These are phyloP conservation scores for Cyclocybe aegerita DNA, from an alignment of 768 basidiomycete genomes.

Conservation along the genomic window DNA sequence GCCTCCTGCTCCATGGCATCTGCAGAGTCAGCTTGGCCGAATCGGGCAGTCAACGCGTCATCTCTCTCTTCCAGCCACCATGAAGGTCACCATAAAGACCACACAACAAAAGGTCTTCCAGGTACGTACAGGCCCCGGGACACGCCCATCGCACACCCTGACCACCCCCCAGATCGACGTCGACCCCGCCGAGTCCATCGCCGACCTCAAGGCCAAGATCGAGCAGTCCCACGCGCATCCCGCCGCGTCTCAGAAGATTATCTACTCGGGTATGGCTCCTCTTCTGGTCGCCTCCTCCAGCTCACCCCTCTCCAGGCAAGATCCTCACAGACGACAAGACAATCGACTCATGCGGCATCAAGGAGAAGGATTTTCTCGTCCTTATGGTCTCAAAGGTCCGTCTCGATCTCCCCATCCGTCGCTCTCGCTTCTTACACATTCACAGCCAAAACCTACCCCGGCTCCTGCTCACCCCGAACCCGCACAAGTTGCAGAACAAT, in stretches of 20 bases:
- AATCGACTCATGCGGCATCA: slow-evolving; percentile 85
- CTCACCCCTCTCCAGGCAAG: slow-evolving; percentile 61
- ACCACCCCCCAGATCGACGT: slow-evolving; percentile 68
- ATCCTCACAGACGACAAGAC: slow-evolving; percentile 87
- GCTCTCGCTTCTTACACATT: slow-evolving; percentile 1
- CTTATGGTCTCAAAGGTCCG: slow-evolving; percentile 96
- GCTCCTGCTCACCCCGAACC: slow-evolving; percentile 25
- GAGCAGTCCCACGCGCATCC: slow-evolving; percentile 71
- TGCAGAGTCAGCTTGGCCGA: not conserved
- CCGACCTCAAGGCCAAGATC: slow-evolving; percentile 83
- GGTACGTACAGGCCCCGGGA: slow-evolving; percentile 38
- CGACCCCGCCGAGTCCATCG: slow-evolving; percentile 74
- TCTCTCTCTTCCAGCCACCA: slow-evolving; percentile 35
- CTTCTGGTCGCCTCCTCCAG: not conserved
- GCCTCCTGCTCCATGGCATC: slow-evolving; percentile 43
- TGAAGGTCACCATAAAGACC: slow-evolving; percentile 96
- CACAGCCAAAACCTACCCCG: slow-evolving; percentile 57
- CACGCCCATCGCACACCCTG: too few relatives aligned
- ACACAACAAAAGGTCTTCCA: slow-evolving; percentile 91
- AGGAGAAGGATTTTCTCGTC: slow-evolving; percentile 99
- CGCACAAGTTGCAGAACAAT: slow-evolving; percentile 22
- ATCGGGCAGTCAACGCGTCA: slow-evolving; percentile 15
- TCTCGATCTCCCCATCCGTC: not conserved
- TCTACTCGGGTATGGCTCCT: slow-evolving; percentile 73
- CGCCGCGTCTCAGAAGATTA: slow-evolving; percentile 82